Conservation (phyloP, 768 basidiomycete genomes). For the Pulveroboletus sp. region DNA sequence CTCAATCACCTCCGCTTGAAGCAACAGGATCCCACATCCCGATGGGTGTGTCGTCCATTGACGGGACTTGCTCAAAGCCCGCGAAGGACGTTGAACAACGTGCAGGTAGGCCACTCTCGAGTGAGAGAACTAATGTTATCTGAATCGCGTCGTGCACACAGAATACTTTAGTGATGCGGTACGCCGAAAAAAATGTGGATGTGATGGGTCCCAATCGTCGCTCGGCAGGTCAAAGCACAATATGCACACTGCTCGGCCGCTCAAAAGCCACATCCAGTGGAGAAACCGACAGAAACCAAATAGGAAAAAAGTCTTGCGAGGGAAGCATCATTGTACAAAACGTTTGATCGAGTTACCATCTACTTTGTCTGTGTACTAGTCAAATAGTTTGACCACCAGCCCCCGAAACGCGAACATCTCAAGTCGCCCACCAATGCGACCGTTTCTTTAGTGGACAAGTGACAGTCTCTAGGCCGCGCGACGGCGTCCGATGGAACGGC, state of each 20-base stretch:
- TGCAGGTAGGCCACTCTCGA: slow-evolving; percentile 33
- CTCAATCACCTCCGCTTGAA: slow-evolving; percentile 56
- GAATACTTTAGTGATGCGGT: slow-evolving; percentile 32
- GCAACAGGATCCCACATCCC: slow-evolving; percentile 44
- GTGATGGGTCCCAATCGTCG: not conserved
- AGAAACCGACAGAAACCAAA: slow-evolving; percentile 1
- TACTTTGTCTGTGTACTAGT: slow-evolving; percentile 13
- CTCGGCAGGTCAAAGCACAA: slow-evolving; percentile 21
- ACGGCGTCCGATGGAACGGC: slow-evolving; percentile 68
- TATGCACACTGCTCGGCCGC: slow-evolving; percentile 10
- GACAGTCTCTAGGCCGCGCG: slow-evolving; percentile 76
- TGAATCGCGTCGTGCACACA: slow-evolving; percentile 3
- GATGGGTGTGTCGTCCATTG: slow-evolving; percentile 48
- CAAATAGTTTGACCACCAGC: slow-evolving; percentile 75
- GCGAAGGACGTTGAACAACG: slow-evolving; percentile 45
- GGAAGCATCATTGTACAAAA: slow-evolving; percentile 3
- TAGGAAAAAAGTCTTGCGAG: not conserved
- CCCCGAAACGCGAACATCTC: slow-evolving; percentile 67
- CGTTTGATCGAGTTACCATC: not conserved
- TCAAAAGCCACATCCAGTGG: slow-evolving; percentile 10
- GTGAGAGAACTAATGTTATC: not conserved
- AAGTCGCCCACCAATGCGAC: slow-evolving; percentile 62
- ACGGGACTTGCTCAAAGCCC: slow-evolving; percentile 33
- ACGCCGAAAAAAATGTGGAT: not conserved
- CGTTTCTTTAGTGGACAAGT: slow-evolving; percentile 74